Evolutionary conservation across 1,284 basidiomycete genomes (phyloP).

Genomic region (Moesziomyces globuligerus): DNA sequence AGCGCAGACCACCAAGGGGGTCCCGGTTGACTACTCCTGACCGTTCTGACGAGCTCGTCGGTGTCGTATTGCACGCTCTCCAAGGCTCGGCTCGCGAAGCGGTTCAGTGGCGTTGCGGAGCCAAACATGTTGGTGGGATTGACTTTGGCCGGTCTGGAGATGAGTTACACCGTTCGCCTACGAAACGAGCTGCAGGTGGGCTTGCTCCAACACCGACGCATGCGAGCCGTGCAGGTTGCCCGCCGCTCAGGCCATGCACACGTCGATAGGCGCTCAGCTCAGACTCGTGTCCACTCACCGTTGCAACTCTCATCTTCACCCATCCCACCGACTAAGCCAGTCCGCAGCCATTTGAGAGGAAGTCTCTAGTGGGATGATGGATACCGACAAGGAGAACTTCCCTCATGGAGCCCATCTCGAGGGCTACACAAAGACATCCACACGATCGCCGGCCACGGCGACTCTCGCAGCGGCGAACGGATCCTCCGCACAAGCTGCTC

Average conservation of each 20-base stretch:
- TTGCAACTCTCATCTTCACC: too few species aligned
- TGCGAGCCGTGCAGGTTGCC: slow-evolving; percentile 9
- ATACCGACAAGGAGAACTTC: slow-evolving; percentile 30
- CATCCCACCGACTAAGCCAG: too few species aligned
- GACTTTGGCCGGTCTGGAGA: too few species aligned
- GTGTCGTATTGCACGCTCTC: not conserved
- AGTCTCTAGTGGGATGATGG: slow-evolving; percentile 17
- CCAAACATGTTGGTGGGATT: too few species aligned
- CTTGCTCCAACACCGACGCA: not conserved
- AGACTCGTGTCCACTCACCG: too few species aligned
- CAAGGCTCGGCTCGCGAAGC: not conserved
- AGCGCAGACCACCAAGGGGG: not conserved
- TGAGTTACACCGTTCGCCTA: slow-evolving; percentile 4
- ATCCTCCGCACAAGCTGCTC: slow-evolving; percentile 1
- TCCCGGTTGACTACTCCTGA: not conserved
- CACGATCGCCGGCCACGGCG: not conserved
- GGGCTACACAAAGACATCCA: not conserved
- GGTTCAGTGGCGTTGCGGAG: not conserved
- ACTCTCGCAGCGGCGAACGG: not conserved
- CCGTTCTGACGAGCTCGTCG: too few species aligned
- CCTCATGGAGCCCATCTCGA: not conserved
- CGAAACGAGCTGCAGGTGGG: slow-evolving; percentile 17
- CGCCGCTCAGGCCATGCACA: not conserved
- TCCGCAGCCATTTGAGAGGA: too few species aligned
- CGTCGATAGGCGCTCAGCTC: slow-evolving; percentile 1